These are phyloP conservation scores for Epichloe festucae DNA, from an alignment of 2,329 filamentous ascomycete species.

Conservation along the genomic window DNA sequence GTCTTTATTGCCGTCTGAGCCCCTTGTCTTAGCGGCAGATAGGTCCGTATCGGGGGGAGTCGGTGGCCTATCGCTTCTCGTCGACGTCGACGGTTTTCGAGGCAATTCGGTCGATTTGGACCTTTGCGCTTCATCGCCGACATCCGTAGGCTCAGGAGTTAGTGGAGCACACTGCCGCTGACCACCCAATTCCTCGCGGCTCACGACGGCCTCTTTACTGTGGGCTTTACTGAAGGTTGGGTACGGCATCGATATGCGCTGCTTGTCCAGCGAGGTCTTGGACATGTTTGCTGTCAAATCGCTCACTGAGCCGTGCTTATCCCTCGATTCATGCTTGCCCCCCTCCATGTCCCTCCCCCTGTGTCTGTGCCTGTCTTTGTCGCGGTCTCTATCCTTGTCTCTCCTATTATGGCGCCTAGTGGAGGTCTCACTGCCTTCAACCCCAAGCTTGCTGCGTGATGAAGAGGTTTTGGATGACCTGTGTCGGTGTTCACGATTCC, in stretches of 20 bases:
- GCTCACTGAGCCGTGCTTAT: conserved; percentile 26
- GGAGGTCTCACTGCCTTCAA: conserved; percentile 27
- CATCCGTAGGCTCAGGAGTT: conserved; percentile 61
- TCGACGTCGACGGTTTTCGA: conserved; percentile 23
- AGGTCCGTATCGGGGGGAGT: conserved; percentile 55
- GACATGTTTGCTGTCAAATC: conserved; percentile 37
- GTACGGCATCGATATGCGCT: conserved; percentile 52
- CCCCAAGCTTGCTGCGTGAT: conserved; percentile 27
- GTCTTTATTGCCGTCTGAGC: conserved; percentile 22
- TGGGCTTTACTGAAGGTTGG: conserved; percentile 80
- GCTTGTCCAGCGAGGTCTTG: conserved; percentile 23
- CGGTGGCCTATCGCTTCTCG: conserved; percentile 38
- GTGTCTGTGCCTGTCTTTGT: conserved; percentile 21
- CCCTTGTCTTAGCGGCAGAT: conserved; percentile 28
- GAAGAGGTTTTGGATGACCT: conserved; percentile 29
- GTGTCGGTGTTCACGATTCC: conserved; percentile 21
- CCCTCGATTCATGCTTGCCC: conserved; percentile 19
- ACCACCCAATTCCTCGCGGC: conserved; percentile 37
- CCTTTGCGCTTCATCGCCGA: conserved; percentile 31
- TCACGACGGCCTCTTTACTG: conserved; percentile 72
- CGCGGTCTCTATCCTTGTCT: conserved; percentile 18
- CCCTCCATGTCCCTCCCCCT: conserved; percentile 21
- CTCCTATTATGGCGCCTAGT: conserved; percentile 19
- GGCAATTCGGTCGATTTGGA: conserved; percentile 35
- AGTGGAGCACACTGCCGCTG: conserved; percentile 28